phyloP scores from a whole-genome alignment of 1,284 basidiomycete species.

The Malassezia brasiliensis region DNA sequence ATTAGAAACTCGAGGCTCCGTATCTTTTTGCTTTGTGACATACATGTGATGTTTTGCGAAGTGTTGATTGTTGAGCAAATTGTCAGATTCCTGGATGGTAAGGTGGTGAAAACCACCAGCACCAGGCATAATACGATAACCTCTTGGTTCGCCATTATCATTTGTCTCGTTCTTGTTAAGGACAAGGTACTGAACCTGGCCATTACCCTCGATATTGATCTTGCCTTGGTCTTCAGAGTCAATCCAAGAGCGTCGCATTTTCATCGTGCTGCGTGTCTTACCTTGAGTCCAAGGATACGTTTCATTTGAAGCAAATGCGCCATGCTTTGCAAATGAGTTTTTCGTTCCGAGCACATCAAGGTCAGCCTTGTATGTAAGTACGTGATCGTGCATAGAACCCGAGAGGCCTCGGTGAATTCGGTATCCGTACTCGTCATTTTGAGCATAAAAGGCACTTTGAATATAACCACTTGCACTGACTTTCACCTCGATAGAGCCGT shows the following conservation, averaged over 20 bases:
- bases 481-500: slow-evolving; percentile 59
- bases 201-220: slow-evolving; percentile 48
- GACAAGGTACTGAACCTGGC: slow-evolving; percentile 55
- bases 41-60: slow-evolving; percentile 39
- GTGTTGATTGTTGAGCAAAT: slow-evolving; percentile 32
- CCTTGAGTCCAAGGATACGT: slow-evolving; percentile 41
- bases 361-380: slow-evolving; percentile 58
- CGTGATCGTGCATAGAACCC: slow-evolving; percentile 63
- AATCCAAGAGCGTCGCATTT: background rate
- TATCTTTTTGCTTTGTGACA: slow-evolving; percentile 29
- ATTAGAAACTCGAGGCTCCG: slow-evolving; percentile 16
- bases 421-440: slow-evolving; percentile 53
- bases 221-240: slow-evolving; percentile 53
- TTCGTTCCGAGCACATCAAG: slow-evolving; percentile 57
- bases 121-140: slow-evolving; percentile 44
- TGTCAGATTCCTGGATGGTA: slow-evolving; percentile 40
- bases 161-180: slow-evolving; percentile 57
- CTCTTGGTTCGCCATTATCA: slow-evolving; percentile 45
- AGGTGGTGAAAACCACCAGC: slow-evolving; percentile 28
- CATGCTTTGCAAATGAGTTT: slow-evolving; percentile 56
- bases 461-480: slow-evolving; percentile 62
- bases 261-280: slow-evolving; percentile 4
- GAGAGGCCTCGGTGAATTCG: slow-evolving; percentile 56
- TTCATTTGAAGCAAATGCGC: slow-evolving; percentile 25
- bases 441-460: slow-evolving; percentile 57